These are phyloP conservation scores for Pisolithus microcarpus DNA, from an alignment of 768 basidiomycete species.

Conservation along the genomic window DNA sequence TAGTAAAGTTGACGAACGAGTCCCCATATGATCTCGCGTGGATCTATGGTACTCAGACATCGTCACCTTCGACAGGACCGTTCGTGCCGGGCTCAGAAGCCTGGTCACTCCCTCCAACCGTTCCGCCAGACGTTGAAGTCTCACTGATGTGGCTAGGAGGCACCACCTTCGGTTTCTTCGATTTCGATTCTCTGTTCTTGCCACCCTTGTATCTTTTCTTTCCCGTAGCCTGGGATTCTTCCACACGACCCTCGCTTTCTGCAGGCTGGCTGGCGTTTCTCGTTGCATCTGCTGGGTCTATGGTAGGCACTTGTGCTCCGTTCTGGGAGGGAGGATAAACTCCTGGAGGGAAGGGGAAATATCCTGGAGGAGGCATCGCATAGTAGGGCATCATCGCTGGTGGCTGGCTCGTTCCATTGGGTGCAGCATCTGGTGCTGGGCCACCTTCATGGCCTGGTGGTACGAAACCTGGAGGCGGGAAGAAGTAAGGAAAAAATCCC, in stretches of 20 bases:
- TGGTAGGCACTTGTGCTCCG: constrained; percentile 18
- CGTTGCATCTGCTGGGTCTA: constrained; percentile 20
- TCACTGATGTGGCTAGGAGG: constrained; percentile 3
- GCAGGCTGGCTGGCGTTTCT: constrained; percentile 17
- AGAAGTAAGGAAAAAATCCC: constrained; percentile 39
- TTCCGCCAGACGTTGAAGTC: constrained; percentile 17
- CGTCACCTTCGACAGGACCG: constrained; percentile 20
- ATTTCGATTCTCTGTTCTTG: constrained; percentile 24
- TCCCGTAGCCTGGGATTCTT: constrained; percentile 13
- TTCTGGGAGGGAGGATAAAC: constrained; percentile 26
- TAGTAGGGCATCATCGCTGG: constrained; percentile 31
- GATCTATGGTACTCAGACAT: constrained; percentile 10
- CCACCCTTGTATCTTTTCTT: constrained; percentile 25
- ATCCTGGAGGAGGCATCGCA: constrained; percentile 32
- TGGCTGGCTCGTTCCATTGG: constrained; percentile 24
- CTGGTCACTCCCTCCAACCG: constrained; percentile 23
- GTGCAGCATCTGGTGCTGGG: constrained; percentile 23
- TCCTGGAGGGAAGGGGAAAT: constrained; percentile 31
- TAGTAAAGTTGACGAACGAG: constrained; percentile 2
- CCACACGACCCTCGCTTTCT: constrained; percentile 9
- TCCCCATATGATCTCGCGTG: background rate
- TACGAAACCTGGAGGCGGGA: constrained; percentile 36
- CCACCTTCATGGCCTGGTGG: constrained; percentile 33
- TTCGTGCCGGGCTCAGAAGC: constrained; percentile 16
- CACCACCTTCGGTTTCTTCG: constrained; percentile 27